Conservation (phyloP, 768 basidiomycete genomes). For the Auriculariales sp. region DNA sequence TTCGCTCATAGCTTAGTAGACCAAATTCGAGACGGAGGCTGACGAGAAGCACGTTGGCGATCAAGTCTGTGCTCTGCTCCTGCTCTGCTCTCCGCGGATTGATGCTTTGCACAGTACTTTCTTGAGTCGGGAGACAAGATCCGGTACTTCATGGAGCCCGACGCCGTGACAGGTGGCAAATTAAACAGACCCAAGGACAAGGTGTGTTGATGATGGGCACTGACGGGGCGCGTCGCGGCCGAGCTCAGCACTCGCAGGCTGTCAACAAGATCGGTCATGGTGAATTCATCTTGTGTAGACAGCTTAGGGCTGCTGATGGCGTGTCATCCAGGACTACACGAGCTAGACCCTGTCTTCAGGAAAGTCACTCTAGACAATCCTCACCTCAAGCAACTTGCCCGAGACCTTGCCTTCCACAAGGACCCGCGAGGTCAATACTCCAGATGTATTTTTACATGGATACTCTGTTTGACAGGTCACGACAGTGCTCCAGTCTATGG, state of each 20-base stretch:
- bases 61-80: constrained; percentile 18
- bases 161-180: constrained; percentile 57
- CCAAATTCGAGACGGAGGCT: constrained; percentile 69
- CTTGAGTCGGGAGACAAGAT: constrained; percentile 87
- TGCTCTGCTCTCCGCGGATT: neutral
- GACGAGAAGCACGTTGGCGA: constrained; percentile 74
- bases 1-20: constrained; percentile 28
- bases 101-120: constrained; percentile 42
- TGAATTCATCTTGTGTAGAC: constrained; percentile 16
- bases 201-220: neutral
- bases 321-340: constrained; percentile 49
- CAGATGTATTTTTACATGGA: neutral
- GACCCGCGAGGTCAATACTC: constrained; percentile 56
- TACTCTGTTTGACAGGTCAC: neutral
- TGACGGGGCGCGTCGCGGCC: constrained; percentile 4
- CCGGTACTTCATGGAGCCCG: constrained; percentile 86
- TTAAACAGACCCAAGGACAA: constrained; percentile 32
- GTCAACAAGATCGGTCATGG: constrained; percentile 96
- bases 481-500: constrained; percentile 83
- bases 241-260: constrained; percentile 36
- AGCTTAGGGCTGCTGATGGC: neutral
- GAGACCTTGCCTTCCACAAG: constrained; percentile 67
- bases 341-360: constrained; percentile 70
- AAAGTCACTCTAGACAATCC: constrained; percentile 70
- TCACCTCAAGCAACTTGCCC: constrained; percentile 49